A percentile compares a stretch with the other conserved stretches of the same genome.
phyloP scores from a whole-genome alignment of 2,329 filamentous ascomycete genomes.

The Fusarium sp. region DNA sequence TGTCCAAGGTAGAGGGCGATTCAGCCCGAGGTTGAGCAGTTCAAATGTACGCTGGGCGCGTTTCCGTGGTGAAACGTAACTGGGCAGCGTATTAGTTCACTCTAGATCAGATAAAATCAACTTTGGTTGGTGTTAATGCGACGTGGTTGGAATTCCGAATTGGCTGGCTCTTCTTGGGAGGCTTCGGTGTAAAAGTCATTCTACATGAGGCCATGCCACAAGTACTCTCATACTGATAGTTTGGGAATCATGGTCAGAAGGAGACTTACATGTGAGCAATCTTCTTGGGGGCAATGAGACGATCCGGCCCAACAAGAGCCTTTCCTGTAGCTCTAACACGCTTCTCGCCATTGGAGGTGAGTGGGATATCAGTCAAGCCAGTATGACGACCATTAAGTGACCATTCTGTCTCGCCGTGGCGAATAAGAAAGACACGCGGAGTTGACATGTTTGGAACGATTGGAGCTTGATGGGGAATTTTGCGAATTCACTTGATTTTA shows the following conservation, averaged over 20 bases:
- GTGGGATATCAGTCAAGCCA: constrained; percentile 82
- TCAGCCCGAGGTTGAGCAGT: constrained; percentile 77
- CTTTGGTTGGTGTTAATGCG: background rate
- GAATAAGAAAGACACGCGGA: constrained; percentile 81
- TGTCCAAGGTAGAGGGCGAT: constrained; percentile 75
- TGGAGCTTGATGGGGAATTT: background rate
- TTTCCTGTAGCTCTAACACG: constrained; percentile 78
- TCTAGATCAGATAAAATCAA: background rate
- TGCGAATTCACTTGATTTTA: background rate
- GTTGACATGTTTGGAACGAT: constrained; percentile 50
- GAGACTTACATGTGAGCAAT: constrained; percentile 78
- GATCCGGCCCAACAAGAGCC: constrained; percentile 83
- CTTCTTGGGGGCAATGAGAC: constrained; percentile 83
- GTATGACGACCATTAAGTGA: constrained; percentile 87
- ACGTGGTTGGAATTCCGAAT: background rate
- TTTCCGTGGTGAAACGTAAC: constrained; percentile 85
- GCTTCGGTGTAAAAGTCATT: background rate
- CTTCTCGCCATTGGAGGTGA: constrained; percentile 83
- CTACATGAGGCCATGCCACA: background rate
- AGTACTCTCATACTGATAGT: background rate
- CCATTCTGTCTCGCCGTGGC: constrained; percentile 97
- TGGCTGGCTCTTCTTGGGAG: background rate
- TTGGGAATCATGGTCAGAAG: background rate
- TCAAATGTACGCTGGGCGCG: constrained; percentile 92
- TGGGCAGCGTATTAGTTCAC: constrained; percentile 41